Percentiles rank a stretch among this genome's conserved stretches.
phyloP scores from a whole-genome alignment of 106 monocot genomes.

The Apostasia shenzhenica region DNA sequence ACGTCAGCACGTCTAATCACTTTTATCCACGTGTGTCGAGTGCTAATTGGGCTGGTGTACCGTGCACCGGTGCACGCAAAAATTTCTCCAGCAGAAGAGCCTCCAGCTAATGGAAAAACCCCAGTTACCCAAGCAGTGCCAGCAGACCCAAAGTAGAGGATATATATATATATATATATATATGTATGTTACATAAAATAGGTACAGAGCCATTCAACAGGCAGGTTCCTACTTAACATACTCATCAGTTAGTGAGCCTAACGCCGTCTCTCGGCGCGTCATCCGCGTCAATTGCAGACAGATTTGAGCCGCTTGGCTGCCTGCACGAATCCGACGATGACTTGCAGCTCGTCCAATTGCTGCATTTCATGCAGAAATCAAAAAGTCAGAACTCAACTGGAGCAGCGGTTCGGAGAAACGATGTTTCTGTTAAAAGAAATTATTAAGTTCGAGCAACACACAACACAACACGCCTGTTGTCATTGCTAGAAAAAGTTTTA shows the following conservation, averaged over 20 bases:
- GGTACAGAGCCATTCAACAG: slow-evolving; percentile 1
- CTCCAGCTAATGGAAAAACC: background rate
- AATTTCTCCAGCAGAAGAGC: too few species aligned
- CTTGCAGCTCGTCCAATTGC: slow-evolving; percentile 81
- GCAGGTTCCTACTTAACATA: background rate
- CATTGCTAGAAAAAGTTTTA: background rate
- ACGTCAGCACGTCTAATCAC: too few species aligned
- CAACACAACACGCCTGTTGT: background rate
- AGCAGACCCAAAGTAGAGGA: slow-evolving; percentile 6
- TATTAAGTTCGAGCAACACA: background rate
- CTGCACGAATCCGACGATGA: slow-evolving; percentile 52
- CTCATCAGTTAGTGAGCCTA: slow-evolving; percentile 5
- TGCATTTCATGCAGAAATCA: slow-evolving; percentile 1
- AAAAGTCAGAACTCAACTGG: background rate
- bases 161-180: too few species aligned
- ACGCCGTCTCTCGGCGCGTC: background rate
- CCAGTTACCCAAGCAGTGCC: slow-evolving; percentile 6
- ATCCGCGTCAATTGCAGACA: slow-evolving; percentile 25
- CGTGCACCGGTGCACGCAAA: too few species aligned
- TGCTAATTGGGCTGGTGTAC: too few species aligned
- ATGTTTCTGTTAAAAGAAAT: background rate
- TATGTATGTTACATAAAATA: slow-evolving; percentile 8
- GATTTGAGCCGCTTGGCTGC: slow-evolving; percentile 56
- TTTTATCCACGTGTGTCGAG: too few species aligned
- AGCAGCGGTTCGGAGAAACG: background rate